phyloP scores from a whole-genome alignment of 495 filamentous ascomycete species.

The Xylaria nigripes region DNA sequence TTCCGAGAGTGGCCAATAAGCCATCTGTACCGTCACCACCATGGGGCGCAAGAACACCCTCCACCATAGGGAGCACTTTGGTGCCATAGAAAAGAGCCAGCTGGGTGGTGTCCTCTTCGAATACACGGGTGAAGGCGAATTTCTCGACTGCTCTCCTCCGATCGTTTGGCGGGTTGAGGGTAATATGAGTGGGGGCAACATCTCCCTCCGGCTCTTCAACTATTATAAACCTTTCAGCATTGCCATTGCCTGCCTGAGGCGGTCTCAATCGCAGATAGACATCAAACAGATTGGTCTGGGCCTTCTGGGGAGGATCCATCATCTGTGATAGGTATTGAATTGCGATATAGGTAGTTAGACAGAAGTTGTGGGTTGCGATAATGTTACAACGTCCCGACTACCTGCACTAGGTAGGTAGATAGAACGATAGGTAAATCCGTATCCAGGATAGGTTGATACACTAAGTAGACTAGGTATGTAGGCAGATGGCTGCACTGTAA shows the following conservation, averaged over 20 bases:
- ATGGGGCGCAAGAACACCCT: constrained; percentile 62
- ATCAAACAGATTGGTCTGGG: constrained; percentile 61
- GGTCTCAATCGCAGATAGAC: constrained; percentile 89
- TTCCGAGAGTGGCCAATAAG: constrained; percentile 82
- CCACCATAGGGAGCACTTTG: constrained; percentile 63
- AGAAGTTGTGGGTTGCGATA: neutral
- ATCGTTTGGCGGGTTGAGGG: constrained; percentile 74
- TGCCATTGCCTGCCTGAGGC: constrained; percentile 38
- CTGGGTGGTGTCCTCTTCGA: constrained; percentile 76
- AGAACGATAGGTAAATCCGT: neutral
- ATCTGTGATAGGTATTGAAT: neutral
- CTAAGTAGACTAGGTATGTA: too few relatives aligned
- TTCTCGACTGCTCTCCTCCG: constrained; percentile 82
- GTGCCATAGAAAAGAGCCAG: constrained; percentile 82
- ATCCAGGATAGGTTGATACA: too few relatives aligned
- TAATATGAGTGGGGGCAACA: constrained; percentile 67
- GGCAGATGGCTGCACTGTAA: neutral
- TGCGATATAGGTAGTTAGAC: neutral
- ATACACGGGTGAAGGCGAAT: constrained; percentile 90
- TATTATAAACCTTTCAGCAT: constrained; percentile 62
- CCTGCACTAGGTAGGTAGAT: neutral
- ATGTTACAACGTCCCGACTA: neutral
- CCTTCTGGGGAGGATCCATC: constrained; percentile 28
- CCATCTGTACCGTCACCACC: constrained; percentile 79
- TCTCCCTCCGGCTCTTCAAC: constrained; percentile 56